Conservation (phyloP, 2,329 filamentous ascomycete genomes). For the Cladorrhinum sp. region DNA sequence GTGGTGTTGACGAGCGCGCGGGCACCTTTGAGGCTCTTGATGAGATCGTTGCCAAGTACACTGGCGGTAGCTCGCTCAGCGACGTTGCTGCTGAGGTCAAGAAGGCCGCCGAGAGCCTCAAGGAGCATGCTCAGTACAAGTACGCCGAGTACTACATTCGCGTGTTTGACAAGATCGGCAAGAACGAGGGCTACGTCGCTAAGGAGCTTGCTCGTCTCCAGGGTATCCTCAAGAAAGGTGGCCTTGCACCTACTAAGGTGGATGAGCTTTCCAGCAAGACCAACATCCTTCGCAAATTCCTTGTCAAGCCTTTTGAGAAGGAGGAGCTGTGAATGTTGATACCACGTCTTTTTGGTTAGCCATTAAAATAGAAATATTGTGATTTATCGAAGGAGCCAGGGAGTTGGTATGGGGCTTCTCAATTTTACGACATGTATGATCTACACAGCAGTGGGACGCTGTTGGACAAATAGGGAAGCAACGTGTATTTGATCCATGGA, state of each 20-base stretch:
- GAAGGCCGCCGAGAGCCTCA: constrained; percentile 64
- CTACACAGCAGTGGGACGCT: not conserved
- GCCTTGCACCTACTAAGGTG: constrained; percentile 77
- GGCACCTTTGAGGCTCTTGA: constrained; percentile 82
- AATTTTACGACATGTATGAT: not conserved
- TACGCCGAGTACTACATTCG: constrained; percentile 93
- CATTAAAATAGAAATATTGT: constrained; percentile 6
- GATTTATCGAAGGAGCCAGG: not conserved
- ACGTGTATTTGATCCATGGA: constrained; percentile 1
- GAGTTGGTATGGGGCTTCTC: not conserved
- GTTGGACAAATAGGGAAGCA: not conserved
- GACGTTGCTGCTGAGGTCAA: constrained; percentile 69
- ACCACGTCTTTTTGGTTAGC: not conserved
- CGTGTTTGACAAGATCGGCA: constrained; percentile 79
- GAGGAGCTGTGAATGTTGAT: constrained; percentile 61
- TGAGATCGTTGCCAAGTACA: constrained; percentile 69
- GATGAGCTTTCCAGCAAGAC: constrained; percentile 83
- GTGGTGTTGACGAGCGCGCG: constrained; percentile 72
- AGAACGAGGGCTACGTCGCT: constrained; percentile 72
- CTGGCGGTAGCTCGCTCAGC: constrained; percentile 58
- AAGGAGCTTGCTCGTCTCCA: constrained; percentile 84
- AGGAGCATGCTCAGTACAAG: constrained; percentile 63
- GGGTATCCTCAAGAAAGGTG: constrained; percentile 80
- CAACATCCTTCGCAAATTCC: constrained; percentile 83
- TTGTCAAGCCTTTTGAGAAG: constrained; percentile 60